These are phyloP conservation scores for Metschnikowia rubicola DNA, from an alignment of 805 yeast genomes.

Conservation along the genomic window DNA sequence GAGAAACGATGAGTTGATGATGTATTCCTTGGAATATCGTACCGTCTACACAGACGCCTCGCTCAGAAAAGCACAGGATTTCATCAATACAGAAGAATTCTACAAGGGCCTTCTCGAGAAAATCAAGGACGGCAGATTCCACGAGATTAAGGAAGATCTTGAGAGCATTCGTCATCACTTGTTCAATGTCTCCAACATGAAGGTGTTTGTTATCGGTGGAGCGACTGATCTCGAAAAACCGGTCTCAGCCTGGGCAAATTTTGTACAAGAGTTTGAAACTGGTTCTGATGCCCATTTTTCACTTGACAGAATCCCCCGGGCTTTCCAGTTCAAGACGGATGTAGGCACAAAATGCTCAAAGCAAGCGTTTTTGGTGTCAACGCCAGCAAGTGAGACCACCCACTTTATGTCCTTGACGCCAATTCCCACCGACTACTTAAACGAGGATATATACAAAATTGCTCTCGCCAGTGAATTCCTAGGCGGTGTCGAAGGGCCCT, in stretches of 20 bases:
- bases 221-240: constrained; percentile 50
- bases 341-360: constrained; percentile 51
- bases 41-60: constrained; percentile 57
- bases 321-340: constrained; percentile 50
- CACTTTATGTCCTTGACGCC: constrained; percentile 58
- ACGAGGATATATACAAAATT: constrained; percentile 63
- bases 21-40: constrained; percentile 59
- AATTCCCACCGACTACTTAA: constrained; percentile 48
- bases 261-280: constrained; percentile 23
- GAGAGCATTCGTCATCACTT: constrained; percentile 49
- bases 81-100: constrained; percentile 58
- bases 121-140: constrained; percentile 54
- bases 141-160: constrained; percentile 45
- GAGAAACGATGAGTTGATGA: constrained; percentile 60
- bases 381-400: constrained; percentile 84
- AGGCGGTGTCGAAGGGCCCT: constrained; percentile 91
- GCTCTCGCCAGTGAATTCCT: constrained; percentile 72
- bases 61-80: constrained; percentile 61
- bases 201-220: constrained; percentile 72
- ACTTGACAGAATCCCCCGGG: constrained; percentile 45
- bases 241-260: constrained; percentile 53
- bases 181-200: constrained; percentile 56
- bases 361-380: constrained; percentile 60
- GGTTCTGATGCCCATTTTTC: constrained; percentile 10
- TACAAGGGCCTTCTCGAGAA: constrained; percentile 42